These are phyloP conservation scores for Lolium perenne DNA, from an alignment of 176 grass and related monocot genomes.

Conservation along the genomic window DNA sequence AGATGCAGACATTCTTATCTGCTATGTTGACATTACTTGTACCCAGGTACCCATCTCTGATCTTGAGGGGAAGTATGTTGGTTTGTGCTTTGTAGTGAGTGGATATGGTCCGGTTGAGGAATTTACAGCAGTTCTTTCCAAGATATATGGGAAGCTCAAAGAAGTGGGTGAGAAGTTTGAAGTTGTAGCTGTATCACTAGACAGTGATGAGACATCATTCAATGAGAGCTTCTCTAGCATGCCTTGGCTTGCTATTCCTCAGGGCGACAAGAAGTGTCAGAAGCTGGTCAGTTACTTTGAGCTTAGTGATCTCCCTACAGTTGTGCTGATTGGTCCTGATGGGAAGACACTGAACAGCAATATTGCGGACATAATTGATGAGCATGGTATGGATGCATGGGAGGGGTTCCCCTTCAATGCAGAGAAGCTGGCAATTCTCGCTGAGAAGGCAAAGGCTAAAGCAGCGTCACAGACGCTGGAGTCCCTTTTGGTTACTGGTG, in stretches of 20 bases:
- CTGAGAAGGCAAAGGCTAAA: conserved; percentile 66
- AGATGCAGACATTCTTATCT: conserved; percentile 23
- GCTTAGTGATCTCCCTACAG: conserved; percentile 56
- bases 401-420: conserved; percentile 77
- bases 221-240: conserved; percentile 56
- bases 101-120: conserved; percentile 42
- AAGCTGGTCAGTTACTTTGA: conserved; percentile 82
- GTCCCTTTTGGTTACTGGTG: conserved; percentile 69
- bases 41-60: conserved; percentile 69
- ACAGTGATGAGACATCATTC: conserved; percentile 51
- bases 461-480: conserved; percentile 68
- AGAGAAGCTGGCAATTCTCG: conserved; percentile 73
- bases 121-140: conserved; percentile 60
- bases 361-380: conserved; percentile 66
- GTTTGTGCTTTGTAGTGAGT: conserved; percentile 62
- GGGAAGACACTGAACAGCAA: conserved; percentile 76
- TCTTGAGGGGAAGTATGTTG: conserved; percentile 77
- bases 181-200: conserved; percentile 67
- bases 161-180: conserved; percentile 81
- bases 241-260: conserved; percentile 88
- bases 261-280: conserved; percentile 59
- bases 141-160: conserved; percentile 77
- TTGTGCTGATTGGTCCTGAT: conserved; percentile 83
- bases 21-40: conserved; percentile 15
- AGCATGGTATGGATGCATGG: conserved; percentile 72